These are phyloP conservation scores for Geranomyces michiganensis DNA, from an alignment of 192 early-diverging fungal species.

Conservation along the genomic window DNA sequence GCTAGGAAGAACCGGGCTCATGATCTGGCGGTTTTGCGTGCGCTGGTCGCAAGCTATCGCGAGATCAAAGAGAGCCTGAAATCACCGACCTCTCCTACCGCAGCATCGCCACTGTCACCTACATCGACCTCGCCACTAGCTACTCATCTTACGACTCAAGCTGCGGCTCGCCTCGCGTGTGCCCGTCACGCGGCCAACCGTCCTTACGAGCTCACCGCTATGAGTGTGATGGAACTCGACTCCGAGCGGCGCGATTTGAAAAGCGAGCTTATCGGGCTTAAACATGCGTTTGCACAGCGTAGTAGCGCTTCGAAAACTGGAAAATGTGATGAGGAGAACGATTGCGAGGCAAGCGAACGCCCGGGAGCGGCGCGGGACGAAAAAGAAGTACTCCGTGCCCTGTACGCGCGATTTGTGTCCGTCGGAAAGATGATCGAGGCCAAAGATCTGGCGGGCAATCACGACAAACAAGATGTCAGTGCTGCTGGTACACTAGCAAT, in stretches of 20 bases:
- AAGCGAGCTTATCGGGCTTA: background rate
- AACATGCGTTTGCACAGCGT: conserved; percentile 2
- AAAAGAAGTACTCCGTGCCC: background rate
- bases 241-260: background rate
- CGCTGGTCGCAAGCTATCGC: background rate
- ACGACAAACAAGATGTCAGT: background rate
- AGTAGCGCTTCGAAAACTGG: background rate
- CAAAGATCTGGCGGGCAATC: background rate
- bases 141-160: background rate
- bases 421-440: background rate
- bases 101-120: background rate
- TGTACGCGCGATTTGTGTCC: background rate
- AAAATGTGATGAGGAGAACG: background rate
- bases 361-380: background rate
- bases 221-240: background rate
- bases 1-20: background rate
- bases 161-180: background rate
- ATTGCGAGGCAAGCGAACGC: background rate
- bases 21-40: background rate
- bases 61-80: background rate
- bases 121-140: background rate
- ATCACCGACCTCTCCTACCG: background rate
- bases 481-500: background rate
- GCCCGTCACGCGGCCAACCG: conserved; percentile 1
- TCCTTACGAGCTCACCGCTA: conserved; percentile 4